A percentile compares a stretch with the other conserved stretches of the same genome.
These are phyloP conservation scores for Trichophyton simii DNA, from an alignment of 2,329 filamentous ascomycete genomes.

Conservation along the genomic window DNA sequence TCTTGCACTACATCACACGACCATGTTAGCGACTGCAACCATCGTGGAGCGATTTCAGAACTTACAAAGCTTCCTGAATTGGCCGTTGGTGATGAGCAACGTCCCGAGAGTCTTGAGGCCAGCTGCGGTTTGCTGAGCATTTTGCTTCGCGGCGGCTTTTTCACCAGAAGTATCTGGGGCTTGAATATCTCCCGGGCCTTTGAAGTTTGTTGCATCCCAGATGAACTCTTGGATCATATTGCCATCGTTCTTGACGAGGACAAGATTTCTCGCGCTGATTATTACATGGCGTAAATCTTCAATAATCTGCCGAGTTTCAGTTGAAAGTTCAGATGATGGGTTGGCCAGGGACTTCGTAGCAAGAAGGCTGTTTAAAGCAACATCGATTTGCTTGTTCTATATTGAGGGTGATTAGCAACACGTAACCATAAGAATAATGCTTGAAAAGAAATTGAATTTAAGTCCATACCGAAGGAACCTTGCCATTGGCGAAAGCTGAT, in stretches of 20 bases:
- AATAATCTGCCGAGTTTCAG: conserved; percentile 69
- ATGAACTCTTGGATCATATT: conserved; percentile 94
- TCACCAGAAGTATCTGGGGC: conserved; percentile 55
- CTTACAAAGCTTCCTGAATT: conserved; percentile 81
- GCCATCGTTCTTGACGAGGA: conserved; percentile 89
- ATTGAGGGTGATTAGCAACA: neutral
- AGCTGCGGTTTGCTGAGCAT: conserved; percentile 70
- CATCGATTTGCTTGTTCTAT: conserved; percentile 88
- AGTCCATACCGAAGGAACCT: conserved; percentile 67
- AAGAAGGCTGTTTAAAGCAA: conserved; percentile 81
- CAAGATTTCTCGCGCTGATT: conserved; percentile 66
- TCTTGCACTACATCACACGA: conserved; percentile 51
- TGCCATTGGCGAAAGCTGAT: conserved; percentile 72
- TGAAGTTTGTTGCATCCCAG: conserved; percentile 75
- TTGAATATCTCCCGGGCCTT: conserved; percentile 45
- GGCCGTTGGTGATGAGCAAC: conserved; percentile 85
- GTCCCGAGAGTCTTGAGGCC: conserved; percentile 80
- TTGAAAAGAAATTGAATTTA: neutral
- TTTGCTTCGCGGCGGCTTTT: conserved; percentile 66
- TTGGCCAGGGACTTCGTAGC: conserved; percentile 54
- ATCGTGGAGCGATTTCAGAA: conserved; percentile 17
- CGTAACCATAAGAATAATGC: neutral
- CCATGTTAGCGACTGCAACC: conserved; percentile 13
- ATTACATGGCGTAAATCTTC: conserved; percentile 68
- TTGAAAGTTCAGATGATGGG: conserved; percentile 65